Evolutionary conservation across 805 yeast genomes (phyloP).

Genomic region (Saturnispora ahearnii): DNA sequence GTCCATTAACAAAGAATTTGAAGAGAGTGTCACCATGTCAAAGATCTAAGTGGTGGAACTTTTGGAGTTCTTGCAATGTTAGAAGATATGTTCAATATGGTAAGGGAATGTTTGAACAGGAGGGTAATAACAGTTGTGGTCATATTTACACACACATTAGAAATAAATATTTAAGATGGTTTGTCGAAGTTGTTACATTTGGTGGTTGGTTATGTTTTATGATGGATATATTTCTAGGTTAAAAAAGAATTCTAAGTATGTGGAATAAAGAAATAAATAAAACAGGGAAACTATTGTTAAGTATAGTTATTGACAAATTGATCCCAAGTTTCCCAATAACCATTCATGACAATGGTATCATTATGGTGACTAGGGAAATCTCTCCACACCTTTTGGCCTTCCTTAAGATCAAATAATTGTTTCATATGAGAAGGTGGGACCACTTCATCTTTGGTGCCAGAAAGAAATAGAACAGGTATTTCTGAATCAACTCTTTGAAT

Average conservation of each 20-base stretch:
- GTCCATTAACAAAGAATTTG: constrained; percentile 77
- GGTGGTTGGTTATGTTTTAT: constrained; percentile 39
- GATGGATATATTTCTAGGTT: constrained; percentile 34
- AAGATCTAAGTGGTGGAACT: constrained; percentile 86
- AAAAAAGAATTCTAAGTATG: constrained; percentile 23
- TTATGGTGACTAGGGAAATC: constrained; percentile 67
- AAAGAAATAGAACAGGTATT: constrained; percentile 61
- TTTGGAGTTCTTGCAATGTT: constrained; percentile 74
- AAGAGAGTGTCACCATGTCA: constrained; percentile 68
- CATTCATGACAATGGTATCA: constrained; percentile 66
- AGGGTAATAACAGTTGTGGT: constrained; percentile 75
- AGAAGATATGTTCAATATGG: constrained; percentile 71
- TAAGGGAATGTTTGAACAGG: constrained; percentile 71
- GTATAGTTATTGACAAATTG: constrained; percentile 42
- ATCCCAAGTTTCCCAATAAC: constrained; percentile 66
- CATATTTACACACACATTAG: constrained; percentile 16
- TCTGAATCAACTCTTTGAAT: constrained; percentile 41
- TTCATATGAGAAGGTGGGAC: constrained; percentile 86
- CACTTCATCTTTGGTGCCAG: constrained; percentile 75
- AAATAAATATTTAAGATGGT: constrained; percentile 22
- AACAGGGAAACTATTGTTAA: background rate
- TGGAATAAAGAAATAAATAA: background rate
- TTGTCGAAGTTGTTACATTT: constrained; percentile 31
- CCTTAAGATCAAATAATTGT: constrained; percentile 35
- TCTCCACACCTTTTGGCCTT: constrained; percentile 42